Conservation (phyloP, 1,284 basidiomycete genomes). For the Heterobasidion parviporum region DNA sequence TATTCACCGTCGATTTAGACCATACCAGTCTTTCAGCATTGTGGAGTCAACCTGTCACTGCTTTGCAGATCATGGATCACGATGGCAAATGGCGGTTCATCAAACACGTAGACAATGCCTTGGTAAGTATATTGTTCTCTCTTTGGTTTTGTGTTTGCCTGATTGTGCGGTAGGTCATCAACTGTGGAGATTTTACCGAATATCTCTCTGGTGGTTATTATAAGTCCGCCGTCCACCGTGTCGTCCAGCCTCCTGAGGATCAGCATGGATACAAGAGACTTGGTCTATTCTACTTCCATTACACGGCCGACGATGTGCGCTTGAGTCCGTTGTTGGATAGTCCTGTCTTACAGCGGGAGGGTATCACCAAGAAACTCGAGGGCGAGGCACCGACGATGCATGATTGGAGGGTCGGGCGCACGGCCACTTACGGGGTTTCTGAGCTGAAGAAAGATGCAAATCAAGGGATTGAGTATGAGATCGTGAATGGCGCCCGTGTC, state of each 20-base stretch:
- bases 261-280: conserved; percentile 34
- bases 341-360: conserved; percentile 18
- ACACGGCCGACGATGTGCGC: conserved; percentile 22
- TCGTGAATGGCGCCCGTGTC: conserved; percentile 24
- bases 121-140: conserved; percentile 26
- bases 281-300: conserved; percentile 35
- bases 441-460: conserved; percentile 18
- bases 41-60: conserved; percentile 53
- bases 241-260: conserved; percentile 40
- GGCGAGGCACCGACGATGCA: conserved; percentile 13
- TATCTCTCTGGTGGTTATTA: conserved; percentile 38
- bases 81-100: conserved; percentile 52
- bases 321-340: conserved; percentile 21
- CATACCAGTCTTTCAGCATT: conserved; percentile 52
- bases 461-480: conserved; percentile 22
- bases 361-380: conserved; percentile 8
- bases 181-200: conserved; percentile 33
- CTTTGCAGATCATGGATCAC: conserved; percentile 43
- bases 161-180: conserved; percentile 23
- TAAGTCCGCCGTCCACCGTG: conserved; percentile 33
- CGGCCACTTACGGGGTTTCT: conserved; percentile 16
- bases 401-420: conserved; percentile 15
- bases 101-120: conserved; percentile 49
- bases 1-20: not conserved
- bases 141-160: not conserved